These are phyloP conservation scores for Colletotrichum tamarilloi DNA, from an alignment of 2,329 filamentous ascomycete genomes.

Conservation along the genomic window DNA sequence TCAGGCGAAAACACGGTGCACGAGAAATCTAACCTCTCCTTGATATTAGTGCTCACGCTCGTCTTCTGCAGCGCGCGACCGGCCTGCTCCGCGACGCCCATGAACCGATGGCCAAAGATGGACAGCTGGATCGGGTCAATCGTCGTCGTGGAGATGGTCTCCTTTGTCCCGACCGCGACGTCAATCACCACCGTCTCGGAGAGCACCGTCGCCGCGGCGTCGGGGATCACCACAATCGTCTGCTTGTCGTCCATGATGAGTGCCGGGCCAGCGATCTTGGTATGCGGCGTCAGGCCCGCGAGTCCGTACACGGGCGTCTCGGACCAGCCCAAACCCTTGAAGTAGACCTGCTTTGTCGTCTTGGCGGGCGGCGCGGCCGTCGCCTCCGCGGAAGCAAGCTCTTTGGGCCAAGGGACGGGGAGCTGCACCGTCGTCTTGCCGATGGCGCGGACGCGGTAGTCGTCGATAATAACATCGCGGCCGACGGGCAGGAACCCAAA, in stretches of 20 bases:
- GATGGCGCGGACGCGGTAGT: conserved; percentile 54
- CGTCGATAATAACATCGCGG: conserved; percentile 53
- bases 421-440: conserved; percentile 37
- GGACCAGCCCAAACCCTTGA: conserved; percentile 31
- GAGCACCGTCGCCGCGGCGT: conserved; percentile 61
- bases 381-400: conserved; percentile 12
- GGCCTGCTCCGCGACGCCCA: conserved; percentile 89
- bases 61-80: conserved; percentile 83
- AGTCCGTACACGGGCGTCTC: conserved; percentile 77
- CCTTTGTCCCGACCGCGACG: conserved; percentile 38
- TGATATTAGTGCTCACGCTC: conserved; percentile 81
- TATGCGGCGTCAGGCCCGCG: conserved; percentile 69
- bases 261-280: conserved; percentile 72
- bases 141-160: conserved; percentile 32
- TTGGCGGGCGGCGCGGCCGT: conserved; percentile 10
- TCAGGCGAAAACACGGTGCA: conserved; percentile 82
- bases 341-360: conserved; percentile 36
- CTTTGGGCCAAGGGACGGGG: conserved; percentile 17
- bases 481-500: conserved; percentile 52
- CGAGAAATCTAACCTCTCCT: conserved; percentile 84
- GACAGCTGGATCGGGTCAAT: conserved; percentile 80
- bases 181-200: conserved; percentile 53
- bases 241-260: conserved; percentile 77
- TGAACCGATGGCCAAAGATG: conserved; percentile 84
- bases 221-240: conserved; percentile 77